Evolutionary conservation across 352 stramenopile genomes (phyloP), one percentile per base, ranked within the genome.

Genomic region (Pythium scleroteichum): DNA sequence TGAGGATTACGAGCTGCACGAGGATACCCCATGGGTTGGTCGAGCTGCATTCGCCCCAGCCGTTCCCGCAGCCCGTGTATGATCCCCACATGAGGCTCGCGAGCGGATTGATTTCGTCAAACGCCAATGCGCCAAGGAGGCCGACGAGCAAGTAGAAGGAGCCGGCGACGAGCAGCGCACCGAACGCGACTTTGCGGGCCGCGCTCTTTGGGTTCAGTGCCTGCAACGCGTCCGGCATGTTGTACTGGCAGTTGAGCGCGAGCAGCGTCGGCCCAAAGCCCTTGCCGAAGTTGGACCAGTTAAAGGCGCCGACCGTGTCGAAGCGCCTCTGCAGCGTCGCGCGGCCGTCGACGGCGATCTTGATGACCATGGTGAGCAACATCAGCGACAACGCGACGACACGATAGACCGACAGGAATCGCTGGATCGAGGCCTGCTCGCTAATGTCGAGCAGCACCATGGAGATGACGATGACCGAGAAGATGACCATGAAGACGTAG

Each of bases 181-280:
- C 68, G 39, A 93, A 89, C 35, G 82, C 79, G 27, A 93, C 80
- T 20, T 76, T 68, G 32, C 82, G 79, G 16, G 78, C 85, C 16
- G 73, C 69, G 12, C 62, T 68, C 73, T 94, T 94, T 20, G 76
- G 74, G 42, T 88, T 67, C n/a, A 94, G 71, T 39, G 82, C 79
- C 73, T 94, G 85, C 32, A 94, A 64, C 22, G 82, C 82, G 59
- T 92, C 79, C 17, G 82, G 82, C 82, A 94, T 92, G 70, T 92
- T 92, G 77, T 92, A 92, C 68, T 94, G 85, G 63, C 85, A 94
- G 71, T 92, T 94, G 49, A 94, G 78, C 26, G 85, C 85, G n/a
- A 94, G 68, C 29, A 94, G 57, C 27, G 83, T 92, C 4, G 85
- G 85, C 2, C 85, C 85, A 57, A 94, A 94, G 8, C 81, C 83